Percentiles rank a stretch among this genome's conserved stretches.
Evolutionary conservation across 2,329 filamentous ascomycete genomes (phyloP).

Genomic region (Penicillium sclerotigenum): DNA sequence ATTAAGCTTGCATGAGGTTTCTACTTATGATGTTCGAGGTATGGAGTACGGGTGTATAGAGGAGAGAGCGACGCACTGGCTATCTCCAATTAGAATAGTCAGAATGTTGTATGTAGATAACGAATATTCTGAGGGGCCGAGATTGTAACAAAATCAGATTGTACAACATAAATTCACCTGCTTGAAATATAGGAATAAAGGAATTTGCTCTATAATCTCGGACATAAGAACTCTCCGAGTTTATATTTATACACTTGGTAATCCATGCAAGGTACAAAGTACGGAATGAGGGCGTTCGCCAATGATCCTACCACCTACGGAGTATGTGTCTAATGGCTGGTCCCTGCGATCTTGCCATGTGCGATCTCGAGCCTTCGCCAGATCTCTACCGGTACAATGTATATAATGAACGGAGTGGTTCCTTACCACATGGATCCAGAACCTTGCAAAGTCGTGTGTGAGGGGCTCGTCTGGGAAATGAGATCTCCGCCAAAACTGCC

Average conservation of each 20-base stretch:
- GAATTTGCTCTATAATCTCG: background rate
- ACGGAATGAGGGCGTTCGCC: background rate
- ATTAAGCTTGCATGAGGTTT: background rate
- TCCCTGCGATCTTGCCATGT: background rate
- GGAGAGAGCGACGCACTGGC: background rate
- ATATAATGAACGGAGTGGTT: background rate
- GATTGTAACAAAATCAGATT: background rate
- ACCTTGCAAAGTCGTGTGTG: constrained; percentile 1
- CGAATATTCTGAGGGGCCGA: background rate
- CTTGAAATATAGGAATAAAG: too few relatives aligned
- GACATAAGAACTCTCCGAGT: background rate
- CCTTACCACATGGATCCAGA: background rate
- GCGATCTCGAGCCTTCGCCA: background rate
- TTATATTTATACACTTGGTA: background rate
- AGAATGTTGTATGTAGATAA: background rate
- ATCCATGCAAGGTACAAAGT: background rate
- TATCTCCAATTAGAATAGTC: background rate
- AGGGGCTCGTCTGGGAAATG: constrained; percentile 2
- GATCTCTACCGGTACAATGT: background rate
- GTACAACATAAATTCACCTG: background rate
- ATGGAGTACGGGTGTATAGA: background rate
- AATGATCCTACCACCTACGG: background rate
- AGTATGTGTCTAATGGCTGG: background rate
- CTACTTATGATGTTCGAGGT: background rate
- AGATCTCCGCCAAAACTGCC: constrained; percentile 2